phyloP scores from a whole-genome alignment of 352 stramenopile species.

The Pilasporangium apinafurcum region DNA sequence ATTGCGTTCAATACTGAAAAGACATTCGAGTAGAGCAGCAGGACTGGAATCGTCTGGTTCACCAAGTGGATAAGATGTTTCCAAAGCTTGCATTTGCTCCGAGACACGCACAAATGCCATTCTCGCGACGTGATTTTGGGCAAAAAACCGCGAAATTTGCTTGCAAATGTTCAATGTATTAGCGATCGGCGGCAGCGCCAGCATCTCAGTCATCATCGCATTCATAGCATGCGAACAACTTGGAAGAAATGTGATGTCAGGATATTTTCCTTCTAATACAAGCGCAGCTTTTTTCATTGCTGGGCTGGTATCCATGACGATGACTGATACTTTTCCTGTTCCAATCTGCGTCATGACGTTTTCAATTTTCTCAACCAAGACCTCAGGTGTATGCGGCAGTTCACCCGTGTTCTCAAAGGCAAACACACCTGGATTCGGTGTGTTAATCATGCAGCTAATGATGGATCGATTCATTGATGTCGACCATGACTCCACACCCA shows the following conservation, averaged over 20 bases:
- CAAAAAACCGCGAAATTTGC: constrained; percentile 35
- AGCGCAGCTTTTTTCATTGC: constrained; percentile 49
- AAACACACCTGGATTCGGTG: constrained; percentile 41
- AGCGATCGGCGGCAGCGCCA: constrained; percentile 33
- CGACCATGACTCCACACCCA: constrained; percentile 52
- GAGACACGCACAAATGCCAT: constrained; percentile 40
- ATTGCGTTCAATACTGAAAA: constrained; percentile 47
- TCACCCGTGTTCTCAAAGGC: constrained; percentile 54
- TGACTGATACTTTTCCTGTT: constrained; percentile 39
- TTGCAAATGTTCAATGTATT: constrained; percentile 30
- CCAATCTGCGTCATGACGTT: constrained; percentile 51
- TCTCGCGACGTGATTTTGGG: constrained; percentile 31
- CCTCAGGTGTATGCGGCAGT: constrained; percentile 28
- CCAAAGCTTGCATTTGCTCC: constrained; percentile 36
- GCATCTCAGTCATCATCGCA: constrained; percentile 51
- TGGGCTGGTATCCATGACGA: constrained; percentile 48
- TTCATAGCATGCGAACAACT: constrained; percentile 56
- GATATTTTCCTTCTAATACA: constrained; percentile 46
- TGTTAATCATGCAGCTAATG: constrained; percentile 51
- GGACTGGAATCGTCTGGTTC: constrained; percentile 27
- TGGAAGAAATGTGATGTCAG: constrained; percentile 50
- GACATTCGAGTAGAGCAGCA: constrained; percentile 29
- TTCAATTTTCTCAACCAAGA: constrained; percentile 53
- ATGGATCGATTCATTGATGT: constrained; percentile 32
- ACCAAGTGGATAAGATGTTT: constrained; percentile 21